A percentile compares a stretch with the other conserved stretches of the same genome.
phyloP scores from a whole-genome alignment of 176 grass and related monocot species.

The Cenchrus purpureus region DNA sequence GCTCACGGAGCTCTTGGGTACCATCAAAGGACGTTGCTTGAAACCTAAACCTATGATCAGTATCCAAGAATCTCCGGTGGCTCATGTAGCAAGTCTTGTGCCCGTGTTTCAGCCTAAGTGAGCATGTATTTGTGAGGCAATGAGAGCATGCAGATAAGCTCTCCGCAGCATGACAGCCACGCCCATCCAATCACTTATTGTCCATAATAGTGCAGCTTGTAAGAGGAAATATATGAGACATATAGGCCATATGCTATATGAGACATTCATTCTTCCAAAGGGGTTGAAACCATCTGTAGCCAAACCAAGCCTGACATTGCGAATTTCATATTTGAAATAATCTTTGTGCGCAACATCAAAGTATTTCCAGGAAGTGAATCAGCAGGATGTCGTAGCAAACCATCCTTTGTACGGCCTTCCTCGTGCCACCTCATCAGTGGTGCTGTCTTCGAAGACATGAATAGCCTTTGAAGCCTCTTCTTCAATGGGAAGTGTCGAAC shows the following conservation, averaged over 20 bases:
- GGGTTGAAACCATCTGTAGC: background rate
- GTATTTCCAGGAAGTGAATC: background rate
- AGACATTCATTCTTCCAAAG: background rate
- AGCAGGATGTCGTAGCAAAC: background rate
- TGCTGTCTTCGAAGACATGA: background rate
- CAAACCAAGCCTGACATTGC: background rate
- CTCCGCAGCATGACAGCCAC: background rate
- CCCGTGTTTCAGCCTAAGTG: background rate
- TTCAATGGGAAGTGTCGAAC: background rate
- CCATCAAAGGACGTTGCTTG: background rate
- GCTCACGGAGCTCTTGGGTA: background rate
- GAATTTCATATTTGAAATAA: background rate
- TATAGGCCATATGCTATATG: background rate
- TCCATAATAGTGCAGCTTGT: background rate
- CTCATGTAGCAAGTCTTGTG: background rate
- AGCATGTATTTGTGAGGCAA: background rate
- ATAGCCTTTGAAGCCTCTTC: background rate
- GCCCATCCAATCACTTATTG: background rate
- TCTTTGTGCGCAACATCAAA: background rate
- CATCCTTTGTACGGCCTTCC: background rate
- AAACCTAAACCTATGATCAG: background rate
- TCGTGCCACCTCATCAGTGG: background rate
- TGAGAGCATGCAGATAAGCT: conserved; percentile 7
- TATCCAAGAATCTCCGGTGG: conserved; percentile 3
- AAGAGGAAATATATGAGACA: background rate